phyloP scores from a whole-genome alignment of 495 filamentous ascomycete species.

The Neurospora discreta region DNA sequence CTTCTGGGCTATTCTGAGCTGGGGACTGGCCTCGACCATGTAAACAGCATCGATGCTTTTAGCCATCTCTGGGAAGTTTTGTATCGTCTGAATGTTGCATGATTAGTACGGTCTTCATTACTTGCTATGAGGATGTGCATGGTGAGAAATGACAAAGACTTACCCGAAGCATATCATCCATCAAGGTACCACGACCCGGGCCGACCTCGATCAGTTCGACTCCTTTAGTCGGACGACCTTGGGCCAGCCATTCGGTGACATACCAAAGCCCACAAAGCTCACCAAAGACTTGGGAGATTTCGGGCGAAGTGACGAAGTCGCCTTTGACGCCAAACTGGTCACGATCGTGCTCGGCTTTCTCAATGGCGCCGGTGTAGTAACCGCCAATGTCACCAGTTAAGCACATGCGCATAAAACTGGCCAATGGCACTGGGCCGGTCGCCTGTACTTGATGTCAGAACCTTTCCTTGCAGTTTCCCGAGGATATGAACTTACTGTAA shows the following conservation, averaged over 20 bases:
- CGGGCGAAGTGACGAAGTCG: conserved; percentile 93
- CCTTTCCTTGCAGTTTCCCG: background rate
- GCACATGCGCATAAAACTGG: conserved; percentile 96
- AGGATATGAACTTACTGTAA: conserved; percentile 45
- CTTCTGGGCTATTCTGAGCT: conserved; percentile 65
- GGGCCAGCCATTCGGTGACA: conserved; percentile 89
- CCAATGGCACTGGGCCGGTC: conserved; percentile 84
- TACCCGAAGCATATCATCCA: conserved; percentile 93
- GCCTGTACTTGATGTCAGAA: conserved; percentile 28
- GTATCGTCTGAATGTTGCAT: conserved; percentile 52
- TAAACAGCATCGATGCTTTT: conserved; percentile 75
- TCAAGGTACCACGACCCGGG: conserved; percentile 87
- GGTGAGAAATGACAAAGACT: conserved; percentile 11
- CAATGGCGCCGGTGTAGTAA: conserved; percentile 73
- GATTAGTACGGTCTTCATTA: background rate
- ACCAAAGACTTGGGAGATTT: conserved; percentile 95
- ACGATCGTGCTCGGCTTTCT: conserved; percentile 30
- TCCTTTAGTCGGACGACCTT: conserved; percentile 57
- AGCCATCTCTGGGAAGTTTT: conserved; percentile 66
- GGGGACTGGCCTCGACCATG: conserved; percentile 77
- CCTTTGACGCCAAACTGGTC: conserved; percentile 86
- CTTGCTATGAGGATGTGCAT: background rate
- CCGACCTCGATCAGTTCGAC: conserved; percentile 89
- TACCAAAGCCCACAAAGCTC: conserved; percentile 92
- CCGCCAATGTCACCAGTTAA: conserved; percentile 83